phyloP scores from a whole-genome alignment of 495 filamentous ascomycete species.

The Podospora comata region DNA sequence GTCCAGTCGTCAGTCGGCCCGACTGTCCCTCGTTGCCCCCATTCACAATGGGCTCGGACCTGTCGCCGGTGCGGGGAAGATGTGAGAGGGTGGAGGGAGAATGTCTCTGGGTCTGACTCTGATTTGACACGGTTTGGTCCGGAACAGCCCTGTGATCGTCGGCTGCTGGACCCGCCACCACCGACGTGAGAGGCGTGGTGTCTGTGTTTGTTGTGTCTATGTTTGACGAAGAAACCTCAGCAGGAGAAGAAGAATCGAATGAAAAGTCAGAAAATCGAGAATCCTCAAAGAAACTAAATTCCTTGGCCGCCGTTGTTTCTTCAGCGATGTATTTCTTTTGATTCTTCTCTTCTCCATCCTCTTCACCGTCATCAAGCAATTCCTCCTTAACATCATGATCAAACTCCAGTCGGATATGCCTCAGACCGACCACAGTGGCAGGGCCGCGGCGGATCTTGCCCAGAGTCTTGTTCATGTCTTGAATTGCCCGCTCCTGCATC shows the following conservation, averaged over 20 bases:
- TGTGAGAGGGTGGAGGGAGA: not conserved
- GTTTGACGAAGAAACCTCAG: not conserved
- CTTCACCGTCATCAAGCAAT: conserved; percentile 22
- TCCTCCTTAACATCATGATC: conserved; percentile 35
- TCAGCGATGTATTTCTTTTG: conserved; percentile 23
- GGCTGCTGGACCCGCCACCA: not conserved
- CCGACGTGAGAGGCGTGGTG: not conserved
- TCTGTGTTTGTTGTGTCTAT: not conserved
- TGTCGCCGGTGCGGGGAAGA: not conserved
- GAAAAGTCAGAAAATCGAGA: conserved; percentile 20
- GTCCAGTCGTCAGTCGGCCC: conserved; percentile 13
- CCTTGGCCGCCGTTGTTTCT: conserved; percentile 25
- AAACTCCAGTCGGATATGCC: conserved; percentile 45
- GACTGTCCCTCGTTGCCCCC: conserved; percentile 5
- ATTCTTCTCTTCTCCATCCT: conserved; percentile 22
- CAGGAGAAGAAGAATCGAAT: not conserved
- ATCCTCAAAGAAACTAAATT: conserved; percentile 37
- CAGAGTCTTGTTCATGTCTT: conserved; percentile 11
- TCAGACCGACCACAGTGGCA: conserved; percentile 36
- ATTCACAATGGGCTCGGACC: not conserved
- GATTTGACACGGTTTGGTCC: not conserved
- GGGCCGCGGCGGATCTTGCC: conserved; percentile 22
- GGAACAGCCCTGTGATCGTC: not conserved
- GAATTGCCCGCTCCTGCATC: conserved; percentile 40
- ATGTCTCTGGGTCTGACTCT: conserved; percentile 5